These are phyloP conservation scores for Chaetothyriales sp. DNA, from an alignment of 2,329 filamentous ascomycete species.

Conservation along the genomic window DNA sequence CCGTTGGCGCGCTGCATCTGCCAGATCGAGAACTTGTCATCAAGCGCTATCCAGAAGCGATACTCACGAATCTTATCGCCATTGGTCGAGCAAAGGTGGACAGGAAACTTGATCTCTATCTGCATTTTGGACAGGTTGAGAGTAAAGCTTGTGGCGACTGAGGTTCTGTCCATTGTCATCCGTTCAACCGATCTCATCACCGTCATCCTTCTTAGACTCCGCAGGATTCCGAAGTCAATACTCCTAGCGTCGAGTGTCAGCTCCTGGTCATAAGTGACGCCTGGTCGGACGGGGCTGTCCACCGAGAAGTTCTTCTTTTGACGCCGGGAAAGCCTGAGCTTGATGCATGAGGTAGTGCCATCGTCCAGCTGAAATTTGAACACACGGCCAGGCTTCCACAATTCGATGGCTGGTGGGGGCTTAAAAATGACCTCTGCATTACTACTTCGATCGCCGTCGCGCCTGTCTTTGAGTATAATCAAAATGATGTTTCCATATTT, in stretches of 20 bases:
- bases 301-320: conserved; percentile 2
- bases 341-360: neutral
- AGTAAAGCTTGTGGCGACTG: conserved; percentile 23
- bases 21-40: conserved; percentile 13
- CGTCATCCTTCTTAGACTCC: conserved; percentile 9
- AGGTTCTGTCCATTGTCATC: conserved; percentile 9
- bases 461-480: conserved; percentile 43
- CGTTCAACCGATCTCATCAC: conserved; percentile 15
- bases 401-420: conserved; percentile 24
- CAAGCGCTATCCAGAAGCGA: conserved; percentile 16
- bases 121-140: conserved; percentile 29
- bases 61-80: conserved; percentile 10
- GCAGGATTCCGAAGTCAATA: conserved; percentile 16
- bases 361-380: conserved; percentile 3
- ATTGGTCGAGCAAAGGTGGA: conserved; percentile 13
- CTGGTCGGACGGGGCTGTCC: conserved; percentile 8
- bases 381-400: conserved; percentile 8
- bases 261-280: conserved; percentile 11
- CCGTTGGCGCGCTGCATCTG: neutral
- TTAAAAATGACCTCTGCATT: conserved; percentile 43
- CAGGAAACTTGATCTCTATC: conserved; percentile 30
- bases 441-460: conserved; percentile 26
- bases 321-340: neutral
- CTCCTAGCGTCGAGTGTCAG: conserved; percentile 7
- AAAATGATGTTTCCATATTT: conserved; percentile 39